Base-by-base conservation (phyloP, 768 basidiomycete genomes). In the Tylopilus vinaceipallidus region DNA sequence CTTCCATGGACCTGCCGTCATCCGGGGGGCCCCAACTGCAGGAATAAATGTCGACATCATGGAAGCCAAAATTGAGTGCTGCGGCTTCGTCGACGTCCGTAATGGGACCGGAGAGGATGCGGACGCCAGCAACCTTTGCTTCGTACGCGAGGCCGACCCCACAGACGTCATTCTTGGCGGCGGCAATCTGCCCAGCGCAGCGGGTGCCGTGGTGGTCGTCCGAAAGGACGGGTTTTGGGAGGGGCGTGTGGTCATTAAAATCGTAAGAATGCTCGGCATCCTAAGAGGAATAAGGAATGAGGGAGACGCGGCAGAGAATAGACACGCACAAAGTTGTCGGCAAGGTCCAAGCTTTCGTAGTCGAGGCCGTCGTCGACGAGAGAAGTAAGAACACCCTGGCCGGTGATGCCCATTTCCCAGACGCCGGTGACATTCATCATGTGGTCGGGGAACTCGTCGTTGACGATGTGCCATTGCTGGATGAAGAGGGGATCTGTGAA, bases 11-110 rank as follows among this genome's bases (percentile, higher is more conserved):
- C 60, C 76, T 75, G 9, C 95, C 95, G 60, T 97, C 89, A 67
- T 99, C 95, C 0, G 95, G 90, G 9, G 97, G 97, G 6, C 97
- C 97, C 97, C 97, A 99, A 47, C 90, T 93, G 69, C 97, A 99
- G 54, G 90, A 93, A 70, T 91, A 63, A 29, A 98, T 59, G 93
- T 92, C 22, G 88, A 90, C 43, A 88, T 91, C 84, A 56, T 97
- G 87, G 68, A 83, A 98, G 11, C 87, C 92, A 67, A 87, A 97
- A 70, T 99, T 99, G 49, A 99, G 81, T 8, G 95, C 84, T 3
- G 91, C 83, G 0, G 97, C 94, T 70, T 99, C 97, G 66, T 99
- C 97, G 22, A 87, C 82, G 67, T 99, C 97, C 1, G 93, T 85
- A 56, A 99, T 97, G 19, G 91, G 84, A 1, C 91, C 95, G 2